Evolutionary conservation across 306 rosid genomes (phyloP).

Genomic region (Delonix regia): DNA sequence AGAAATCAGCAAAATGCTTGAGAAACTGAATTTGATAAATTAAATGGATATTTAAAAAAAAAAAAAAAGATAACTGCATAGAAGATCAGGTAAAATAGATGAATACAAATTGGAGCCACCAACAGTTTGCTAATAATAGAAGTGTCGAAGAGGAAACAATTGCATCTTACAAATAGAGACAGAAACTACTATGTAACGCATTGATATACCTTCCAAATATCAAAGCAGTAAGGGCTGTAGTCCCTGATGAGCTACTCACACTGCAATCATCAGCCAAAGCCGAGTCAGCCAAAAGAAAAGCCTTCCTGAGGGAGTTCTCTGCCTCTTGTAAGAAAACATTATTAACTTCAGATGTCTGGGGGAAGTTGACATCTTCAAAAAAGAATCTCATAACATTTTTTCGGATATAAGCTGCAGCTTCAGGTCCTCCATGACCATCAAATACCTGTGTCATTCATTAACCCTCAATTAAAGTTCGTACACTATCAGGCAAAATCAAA

Average conservation of each 20-base stretch:
- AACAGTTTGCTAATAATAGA: neutral
- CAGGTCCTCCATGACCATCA: constrained; percentile 99
- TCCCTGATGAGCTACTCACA: constrained; percentile 84
- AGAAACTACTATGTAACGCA: constrained; percentile 20
- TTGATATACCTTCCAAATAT: constrained; percentile 79
- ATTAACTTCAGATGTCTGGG: constrained; percentile 63
- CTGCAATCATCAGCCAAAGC: constrained; percentile 84
- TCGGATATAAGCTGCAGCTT: constrained; percentile 85
- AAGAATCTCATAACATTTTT: constrained; percentile 74
- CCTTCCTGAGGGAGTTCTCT: constrained; percentile 59
- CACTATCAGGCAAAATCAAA: constrained; percentile 6
- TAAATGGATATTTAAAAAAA: too few relatives aligned
- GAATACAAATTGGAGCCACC: neutral
- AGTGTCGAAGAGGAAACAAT: neutral
- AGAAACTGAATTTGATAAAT: constrained; percentile 24
- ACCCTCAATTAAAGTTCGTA: constrained; percentile 33
- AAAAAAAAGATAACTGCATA: neutral
- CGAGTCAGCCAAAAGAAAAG: constrained; percentile 81
- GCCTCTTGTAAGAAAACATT: constrained; percentile 63
- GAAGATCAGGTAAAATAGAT: constrained; percentile 4
- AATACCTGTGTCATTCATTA: constrained; percentile 61
- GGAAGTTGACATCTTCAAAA: constrained; percentile 78
- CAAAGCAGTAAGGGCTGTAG: constrained; percentile 87
- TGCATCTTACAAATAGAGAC: neutral
- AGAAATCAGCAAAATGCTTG: constrained; percentile 33